Evolutionary conservation across 129 eudicot species (phyloP), one percentile per base, ranked within the genome.

Genomic region (Heracleum sosnowskyi): DNA sequence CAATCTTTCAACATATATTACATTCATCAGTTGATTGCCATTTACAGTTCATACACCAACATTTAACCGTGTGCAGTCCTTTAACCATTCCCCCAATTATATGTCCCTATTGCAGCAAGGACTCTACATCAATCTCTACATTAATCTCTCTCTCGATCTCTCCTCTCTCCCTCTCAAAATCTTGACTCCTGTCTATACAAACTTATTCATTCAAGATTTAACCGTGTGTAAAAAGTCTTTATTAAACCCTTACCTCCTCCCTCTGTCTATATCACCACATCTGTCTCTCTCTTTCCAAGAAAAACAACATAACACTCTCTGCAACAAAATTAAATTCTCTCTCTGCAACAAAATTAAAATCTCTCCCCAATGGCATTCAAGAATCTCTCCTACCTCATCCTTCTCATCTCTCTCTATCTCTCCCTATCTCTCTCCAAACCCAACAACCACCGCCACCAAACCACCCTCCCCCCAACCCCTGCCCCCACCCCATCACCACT

Each of bases 281-380:
- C 64, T 41, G 75, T 35, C 22, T 44, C 60, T 2, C 57, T 22
- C 57, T 26, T 74, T 42, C 17, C 77, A 66, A 66, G 75, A 49
- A 79, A 72, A 49, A 39, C 28, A 39, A 40, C 31, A 70, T 0
- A 22, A 18, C 57, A 18, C 22, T 7, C 24, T 55, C 15, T 20
- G 46, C 60, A 28, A 33, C 5, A 5, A 74, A 44, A 74, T 39
- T 72, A 39, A 72, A 72, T 1, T 41, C 35, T 70, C 69, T 64
- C 49, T 40, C 44, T 4, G 17, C 66, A 79, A 84, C 80, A 84
- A 82, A 81, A 55, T 55, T 82, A 84, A 68, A 75, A 77, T 68
- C 69, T 82, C 81, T 53, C 84, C 84, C 17, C 68, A 79, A 84
- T 84, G 87, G 84, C 84, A 57, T 55, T 82, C 89, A 88, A 84